Percentiles rank a stretch among this genome's conserved stretches.
Evolutionary conservation across 176 grass and related monocot species (phyloP).

Genomic region (Guadua angustifolia): DNA sequence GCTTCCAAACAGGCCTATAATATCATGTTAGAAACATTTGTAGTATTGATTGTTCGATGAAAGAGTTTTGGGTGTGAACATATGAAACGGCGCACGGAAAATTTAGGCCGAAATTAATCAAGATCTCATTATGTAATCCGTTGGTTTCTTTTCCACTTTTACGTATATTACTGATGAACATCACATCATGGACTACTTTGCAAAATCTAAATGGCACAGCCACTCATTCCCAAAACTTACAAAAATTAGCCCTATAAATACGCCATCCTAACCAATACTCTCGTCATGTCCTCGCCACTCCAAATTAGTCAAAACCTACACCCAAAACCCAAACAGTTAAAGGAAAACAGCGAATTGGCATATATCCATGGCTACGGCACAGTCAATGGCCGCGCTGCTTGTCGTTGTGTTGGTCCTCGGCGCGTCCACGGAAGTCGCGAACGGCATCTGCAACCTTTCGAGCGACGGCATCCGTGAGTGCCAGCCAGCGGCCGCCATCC

Average conservation of each 20-base stretch:
- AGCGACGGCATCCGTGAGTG: conserved; percentile 34
- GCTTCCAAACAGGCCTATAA: too few species aligned
- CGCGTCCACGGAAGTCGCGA: background rate
- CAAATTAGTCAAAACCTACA: background rate
- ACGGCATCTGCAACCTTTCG: conserved; percentile 57
- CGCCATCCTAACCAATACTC: background rate
- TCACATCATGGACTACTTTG: background rate
- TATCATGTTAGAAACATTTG: background rate
- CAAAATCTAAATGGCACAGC: background rate
- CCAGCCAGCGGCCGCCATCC: conserved; percentile 51
- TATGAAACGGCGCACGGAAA: background rate
- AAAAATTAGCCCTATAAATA: background rate
- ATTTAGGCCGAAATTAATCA: background rate
- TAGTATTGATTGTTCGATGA: background rate
- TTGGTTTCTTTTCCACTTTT: background rate
- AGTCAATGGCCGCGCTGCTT: background rate
- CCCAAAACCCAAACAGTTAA: background rate
- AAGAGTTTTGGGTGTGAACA: background rate
- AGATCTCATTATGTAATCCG: background rate
- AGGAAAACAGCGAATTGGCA: background rate
- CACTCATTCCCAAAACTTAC: background rate
- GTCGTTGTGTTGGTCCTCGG: conserved; percentile 4
- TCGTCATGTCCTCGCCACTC: background rate
- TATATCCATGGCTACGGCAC: conserved; percentile 6
- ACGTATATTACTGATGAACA: background rate